Base-by-base conservation (phyloP, 495 filamentous ascomycete genomes). In the Aspergillus biplanus region DNA sequence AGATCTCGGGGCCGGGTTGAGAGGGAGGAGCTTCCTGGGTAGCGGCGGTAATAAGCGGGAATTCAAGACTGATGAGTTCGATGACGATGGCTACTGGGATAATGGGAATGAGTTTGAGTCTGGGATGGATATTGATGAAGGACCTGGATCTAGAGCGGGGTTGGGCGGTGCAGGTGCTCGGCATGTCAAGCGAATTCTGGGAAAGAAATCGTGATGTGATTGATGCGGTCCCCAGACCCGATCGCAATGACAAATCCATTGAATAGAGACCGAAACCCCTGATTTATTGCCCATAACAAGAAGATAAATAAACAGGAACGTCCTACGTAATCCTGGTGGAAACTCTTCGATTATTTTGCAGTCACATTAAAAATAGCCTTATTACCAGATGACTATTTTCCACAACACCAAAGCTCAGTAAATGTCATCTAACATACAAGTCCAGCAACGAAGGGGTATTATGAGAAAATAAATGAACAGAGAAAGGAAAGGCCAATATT, bases 71-170 rank as follows among this genome's bases (percentile, higher is more conserved):
- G 75, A 75, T 68, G 76, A 79, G 18, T 75, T 80, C 16, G 78
- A 81, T 56, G 76, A 80, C 64, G 81, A 80, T 69, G 80, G 77
- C 7, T 79, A 74, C 61, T 77, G 68, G 37, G 77, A 76, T n/a
- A 66, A 73, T 34, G 69, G 67, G 1, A 80, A 83, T 7, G 87
- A 84, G 42, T 84, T 86, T 80, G 88, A 89, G 7, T 83, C 78
- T 33, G 72, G 74, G 13, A 81, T 83, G 78, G 80, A 82, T 69
- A 74, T 81, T 56, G 79, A 81, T 59, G 77, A 82, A 52, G 76
- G 69, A 0, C 56, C 69, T 27, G 78, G 73, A 34, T 65, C 66
- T 16, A 65, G 70, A 50, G 37, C 65, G 53, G 65, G 75, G 31
- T 15, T 57, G 8, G 59, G 58, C 5, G 50, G 50, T 11, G 61